Conservation (phyloP, 768 basidiomycete species). For the Arthromyces matolae region DNA sequence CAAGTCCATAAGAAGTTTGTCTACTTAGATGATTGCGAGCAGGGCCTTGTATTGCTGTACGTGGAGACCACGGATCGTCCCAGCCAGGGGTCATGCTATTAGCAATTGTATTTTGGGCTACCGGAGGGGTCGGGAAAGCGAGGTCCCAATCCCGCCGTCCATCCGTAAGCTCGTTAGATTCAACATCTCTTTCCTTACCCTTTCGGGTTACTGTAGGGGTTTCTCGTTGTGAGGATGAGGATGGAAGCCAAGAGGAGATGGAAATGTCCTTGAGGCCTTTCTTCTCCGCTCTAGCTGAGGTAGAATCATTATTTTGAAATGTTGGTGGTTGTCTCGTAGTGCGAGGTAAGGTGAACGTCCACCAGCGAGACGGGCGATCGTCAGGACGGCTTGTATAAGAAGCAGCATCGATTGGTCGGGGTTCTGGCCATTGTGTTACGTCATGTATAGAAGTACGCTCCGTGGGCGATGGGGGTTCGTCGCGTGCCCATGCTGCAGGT, state of each 20-base stretch:
- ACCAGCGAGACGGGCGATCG: slow-evolving; percentile 59
- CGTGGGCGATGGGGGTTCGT: slow-evolving; percentile 76
- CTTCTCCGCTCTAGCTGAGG: slow-evolving; percentile 28
- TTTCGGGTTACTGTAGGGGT: slow-evolving; percentile 30
- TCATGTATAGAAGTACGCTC: slow-evolving; percentile 34
- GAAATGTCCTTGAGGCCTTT: slow-evolving; percentile 42
- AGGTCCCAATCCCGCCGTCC: slow-evolving; percentile 26
- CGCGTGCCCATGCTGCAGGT: slow-evolving; percentile 71
- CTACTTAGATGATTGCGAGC: slow-evolving; percentile 24
- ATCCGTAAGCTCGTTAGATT: slow-evolving; percentile 12
- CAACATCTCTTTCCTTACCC: slow-evolving; percentile 29
- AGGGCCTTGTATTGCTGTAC: slow-evolving; percentile 38
- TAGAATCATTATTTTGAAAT: slow-evolving; percentile 15
- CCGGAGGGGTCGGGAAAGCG: slow-evolving; percentile 32
- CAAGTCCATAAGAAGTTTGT: slow-evolving; percentile 24
- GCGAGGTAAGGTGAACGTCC: slow-evolving; percentile 66
- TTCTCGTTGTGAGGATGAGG: slow-evolving; percentile 35
- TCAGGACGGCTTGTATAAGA: slow-evolving; percentile 49
- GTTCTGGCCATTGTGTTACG: slow-evolving; percentile 30
- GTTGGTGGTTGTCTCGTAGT: slow-evolving; percentile 25
- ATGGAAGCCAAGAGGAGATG: slow-evolving; percentile 51
- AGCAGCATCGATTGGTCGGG: slow-evolving; percentile 48
- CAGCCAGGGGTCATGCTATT: slow-evolving; percentile 60
- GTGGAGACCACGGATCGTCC: slow-evolving; percentile 65
- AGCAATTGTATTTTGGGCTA: slow-evolving; percentile 48